Base-by-base conservation (phyloP, 2,329 filamentous ascomycete species). In the Penicillium sp. region DNA sequence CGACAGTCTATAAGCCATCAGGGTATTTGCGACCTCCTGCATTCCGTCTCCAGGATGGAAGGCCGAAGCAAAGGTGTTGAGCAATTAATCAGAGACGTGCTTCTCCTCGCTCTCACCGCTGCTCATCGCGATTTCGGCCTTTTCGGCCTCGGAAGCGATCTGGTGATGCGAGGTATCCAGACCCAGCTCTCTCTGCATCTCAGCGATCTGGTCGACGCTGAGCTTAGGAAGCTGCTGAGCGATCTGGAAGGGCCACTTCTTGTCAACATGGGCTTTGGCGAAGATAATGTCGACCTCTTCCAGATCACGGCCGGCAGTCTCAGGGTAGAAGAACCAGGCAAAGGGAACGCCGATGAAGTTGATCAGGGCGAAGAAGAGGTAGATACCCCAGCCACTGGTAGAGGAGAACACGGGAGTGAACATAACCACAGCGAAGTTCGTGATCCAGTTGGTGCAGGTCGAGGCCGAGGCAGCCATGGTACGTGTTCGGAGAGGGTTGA, bases 401-500 rank as follows among this genome's bases (percentile, higher is more conserved):
- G 47, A 42, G 6, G 68, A 57, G 62, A 71, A 69, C 38, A 72
- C 59, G 6, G 69, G 69, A 0, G 69, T 72, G 46, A 71, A 74
- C 66, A 79, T 79, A 51, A 79, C 69, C 13, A 72, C 67, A 13
- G 74, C 75, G 57, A 78, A 80, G 64, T 78, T 78, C 64, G 72
- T 77, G 4, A 78, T 65, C 76, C 77, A 80, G 66, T 79, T 79
- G 41, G 70, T 71, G 57, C 72, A 73, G 3, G 76, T 78, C 0
- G 74, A 75, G 8, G 77, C 66, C 2, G 77, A 73, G 56, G 78
- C 78, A 13, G 74, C 76, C 65, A 77, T 76, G 42, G 75, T 74
- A 42, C 77, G 71, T n/a, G 75, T 79, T 62, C 75, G 76, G 62
- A 78, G 71, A 2, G 77, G 77, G 56, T 75, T 77, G 63, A 78